Evolutionary conservation across 208 protist genomes (phyloP).

Genomic region (Leishmania guyanensis): DNA sequence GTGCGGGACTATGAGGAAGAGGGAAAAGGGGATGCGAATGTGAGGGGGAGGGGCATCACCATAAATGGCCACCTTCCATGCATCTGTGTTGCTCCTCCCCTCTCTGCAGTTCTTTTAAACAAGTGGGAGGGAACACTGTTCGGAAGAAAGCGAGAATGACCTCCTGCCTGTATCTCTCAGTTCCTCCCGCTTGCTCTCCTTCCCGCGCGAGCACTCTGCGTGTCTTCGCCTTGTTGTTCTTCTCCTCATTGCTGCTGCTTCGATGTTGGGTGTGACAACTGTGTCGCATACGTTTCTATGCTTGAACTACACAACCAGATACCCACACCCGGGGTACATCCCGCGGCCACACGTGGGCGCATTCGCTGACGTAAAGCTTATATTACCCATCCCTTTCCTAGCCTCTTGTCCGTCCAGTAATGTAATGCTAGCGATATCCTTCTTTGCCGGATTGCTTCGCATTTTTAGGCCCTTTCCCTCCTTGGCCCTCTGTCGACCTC

Average conservation of each 20-base stretch:
- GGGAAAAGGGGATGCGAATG: neutral
- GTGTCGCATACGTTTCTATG: neutral
- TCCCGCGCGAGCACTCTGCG: neutral
- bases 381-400: neutral
- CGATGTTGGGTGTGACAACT: neutral
- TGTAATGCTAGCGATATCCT: neutral
- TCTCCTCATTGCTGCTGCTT: neutral
- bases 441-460: neutral
- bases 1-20: neutral
- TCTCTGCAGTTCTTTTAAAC: no score
- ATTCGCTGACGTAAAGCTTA: neutral
- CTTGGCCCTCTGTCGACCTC: neutral
- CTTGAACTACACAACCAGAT: neutral
- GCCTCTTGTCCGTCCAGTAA: neutral
- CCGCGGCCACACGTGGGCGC: neutral
- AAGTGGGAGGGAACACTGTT: neutral
- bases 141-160: neutral
- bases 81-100: neutral
- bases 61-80: neutral
- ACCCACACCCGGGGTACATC: neutral
- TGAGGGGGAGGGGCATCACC: neutral
- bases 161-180: neutral
- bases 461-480: neutral
- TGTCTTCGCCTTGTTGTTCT: neutral
- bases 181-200: neutral